These are phyloP conservation scores for Lasiodiplodia gonubiensis DNA, from an alignment of 2,329 filamentous ascomycete genomes.

Conservation along the genomic window DNA sequence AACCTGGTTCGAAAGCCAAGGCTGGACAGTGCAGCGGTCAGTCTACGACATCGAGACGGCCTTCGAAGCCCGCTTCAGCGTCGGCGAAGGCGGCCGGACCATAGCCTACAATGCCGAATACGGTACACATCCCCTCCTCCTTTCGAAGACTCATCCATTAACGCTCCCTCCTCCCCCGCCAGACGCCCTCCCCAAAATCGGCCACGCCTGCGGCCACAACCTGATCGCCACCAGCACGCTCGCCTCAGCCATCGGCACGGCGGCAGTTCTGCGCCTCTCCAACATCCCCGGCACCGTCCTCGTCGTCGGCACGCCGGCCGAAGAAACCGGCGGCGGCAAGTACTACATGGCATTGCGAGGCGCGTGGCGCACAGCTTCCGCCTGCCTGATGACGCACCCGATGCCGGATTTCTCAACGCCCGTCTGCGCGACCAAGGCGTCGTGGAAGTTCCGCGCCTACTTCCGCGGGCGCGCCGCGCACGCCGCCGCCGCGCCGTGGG, in stretches of 20 bases:
- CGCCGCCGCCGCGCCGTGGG: constrained; percentile 44
- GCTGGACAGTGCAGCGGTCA: constrained; percentile 59
- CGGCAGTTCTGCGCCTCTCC: constrained; percentile 37
- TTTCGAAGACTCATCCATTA: not conserved
- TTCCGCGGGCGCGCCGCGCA: constrained; percentile 53
- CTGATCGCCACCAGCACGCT: constrained; percentile 50
- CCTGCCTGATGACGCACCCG: constrained; percentile 39
- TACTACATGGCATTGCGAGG: constrained; percentile 53
- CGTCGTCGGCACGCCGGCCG: constrained; percentile 54
- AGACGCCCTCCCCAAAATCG: constrained; percentile 51
- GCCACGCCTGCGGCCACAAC: constrained; percentile 55
- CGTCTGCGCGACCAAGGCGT: constrained; percentile 56
- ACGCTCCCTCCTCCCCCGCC: not conserved
- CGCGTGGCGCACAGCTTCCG: constrained; percentile 48
- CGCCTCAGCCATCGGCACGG: constrained; percentile 46
- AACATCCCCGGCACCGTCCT: constrained; percentile 44
- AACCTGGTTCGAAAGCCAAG: constrained; percentile 52
- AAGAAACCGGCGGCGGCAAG: constrained; percentile 55
- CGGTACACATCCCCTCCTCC: constrained; percentile 29
- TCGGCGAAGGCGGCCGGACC: constrained; percentile 52
- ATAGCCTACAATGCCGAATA: constrained; percentile 53
- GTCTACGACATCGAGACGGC: constrained; percentile 60
- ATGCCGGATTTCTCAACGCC: constrained; percentile 54
- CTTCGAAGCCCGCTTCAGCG: constrained; percentile 55
- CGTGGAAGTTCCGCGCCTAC: constrained; percentile 29